Evolutionary conservation across 2,329 filamentous ascomycete species (phyloP), one percentile per base, ranked within the genome.

Genomic region (Trichoderma sp.): DNA sequence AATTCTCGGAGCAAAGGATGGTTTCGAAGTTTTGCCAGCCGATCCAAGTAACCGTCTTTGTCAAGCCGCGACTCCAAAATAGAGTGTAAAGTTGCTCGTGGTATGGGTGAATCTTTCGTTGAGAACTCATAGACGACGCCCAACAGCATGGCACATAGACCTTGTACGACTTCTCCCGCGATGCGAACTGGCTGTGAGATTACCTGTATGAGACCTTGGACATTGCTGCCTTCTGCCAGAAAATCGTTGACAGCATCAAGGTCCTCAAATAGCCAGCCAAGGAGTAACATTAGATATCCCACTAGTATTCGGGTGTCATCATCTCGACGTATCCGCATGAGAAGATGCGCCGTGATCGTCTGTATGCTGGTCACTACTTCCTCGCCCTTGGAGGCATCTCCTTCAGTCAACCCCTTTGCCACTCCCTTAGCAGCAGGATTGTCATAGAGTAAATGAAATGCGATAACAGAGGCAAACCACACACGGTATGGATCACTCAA

Each of bases 71-170:
- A 91, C 33, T 91, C 88, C 45, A 99, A 87, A 33, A 98, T 89
- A 29, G 93, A 91, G 80, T 97, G 94, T 62, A 99, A 86, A 11
- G 93, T 95, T 29, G 91, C 88, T 76, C 97, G 90, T 6, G 96
- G 91, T 69, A 99, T 93, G 0, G 97, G 95, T 0, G 96, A 98
- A 84, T 99, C 97, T 82, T 97, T 98, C 0, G 96, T 98, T 11
- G 96, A 98, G 81, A 98, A 99, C 81, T 99, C 97, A 82, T 98
- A 99, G 5, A 97, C 89, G 24, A 97, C 92, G 11, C 96, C 97
- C 1, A 98, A 88, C 0, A 99, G 86, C 82, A 95, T 91, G 18
- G 95, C 93, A 82, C 93, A 95, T 14, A 99, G 88, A 2, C 97
- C 97, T 78, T 94, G 93, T 16, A 96, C 88, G 38, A 97, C 86